These are phyloP conservation scores for Monascus purpureus DNA, from an alignment of 495 filamentous ascomycete genomes.

Conservation along the genomic window DNA sequence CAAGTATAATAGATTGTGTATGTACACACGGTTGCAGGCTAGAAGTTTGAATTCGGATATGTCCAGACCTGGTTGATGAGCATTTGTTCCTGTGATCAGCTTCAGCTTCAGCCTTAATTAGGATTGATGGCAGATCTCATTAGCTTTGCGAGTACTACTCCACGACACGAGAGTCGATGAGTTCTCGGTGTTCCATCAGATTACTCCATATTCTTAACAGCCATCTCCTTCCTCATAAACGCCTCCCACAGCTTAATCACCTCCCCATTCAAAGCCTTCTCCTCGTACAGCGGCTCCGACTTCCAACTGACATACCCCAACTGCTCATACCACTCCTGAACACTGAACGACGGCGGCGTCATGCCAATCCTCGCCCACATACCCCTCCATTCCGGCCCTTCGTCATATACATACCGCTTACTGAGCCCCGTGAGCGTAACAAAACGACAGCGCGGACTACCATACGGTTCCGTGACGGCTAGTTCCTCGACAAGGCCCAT, in stretches of 20 bases:
- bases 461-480: slow-evolving; percentile 7
- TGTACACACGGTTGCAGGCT: too few species aligned
- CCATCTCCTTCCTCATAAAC: not conserved
- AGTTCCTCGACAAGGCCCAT: slow-evolving; percentile 9
- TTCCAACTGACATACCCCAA: slow-evolving; percentile 18
- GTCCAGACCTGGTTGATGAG: too few species aligned
- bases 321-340: slow-evolving; percentile 19
- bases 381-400: slow-evolving; percentile 6
- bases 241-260: slow-evolving; percentile 1
- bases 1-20: too few species aligned
- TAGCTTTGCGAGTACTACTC: too few species aligned
- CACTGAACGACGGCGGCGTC: slow-evolving; percentile 8
- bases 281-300: slow-evolving; percentile 10
- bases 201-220: too few species aligned
- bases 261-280: slow-evolving; percentile 6
- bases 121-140: too few species aligned
- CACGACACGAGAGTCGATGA: too few species aligned
- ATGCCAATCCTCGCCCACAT: slow-evolving; percentile 6
- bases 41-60: too few species aligned
- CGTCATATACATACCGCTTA: slow-evolving; percentile 15
- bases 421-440: slow-evolving; percentile 12
- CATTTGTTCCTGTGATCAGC: too few species aligned
- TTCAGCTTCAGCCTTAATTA: too few species aligned
- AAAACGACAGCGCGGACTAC: slow-evolving; percentile 8
- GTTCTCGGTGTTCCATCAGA: too few species aligned